Evolutionary conservation across 2,329 filamentous ascomycete genomes (phyloP), one percentile per base, ranked within the genome.

Genomic region (Mycosphaerella sp.): DNA sequence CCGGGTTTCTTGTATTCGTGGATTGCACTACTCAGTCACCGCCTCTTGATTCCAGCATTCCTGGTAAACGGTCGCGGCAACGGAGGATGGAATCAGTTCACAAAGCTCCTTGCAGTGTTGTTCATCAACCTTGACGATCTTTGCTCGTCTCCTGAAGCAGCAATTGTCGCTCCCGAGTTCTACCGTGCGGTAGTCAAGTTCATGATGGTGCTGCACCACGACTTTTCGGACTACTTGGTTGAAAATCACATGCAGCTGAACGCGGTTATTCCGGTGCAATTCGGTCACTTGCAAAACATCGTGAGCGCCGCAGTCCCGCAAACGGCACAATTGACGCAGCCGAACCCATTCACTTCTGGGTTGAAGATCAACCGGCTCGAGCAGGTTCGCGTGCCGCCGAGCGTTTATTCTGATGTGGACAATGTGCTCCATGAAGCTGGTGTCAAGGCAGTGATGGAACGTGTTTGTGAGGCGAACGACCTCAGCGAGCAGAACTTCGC

Each of bases 171-270:
- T 34, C 91, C 89, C 68, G 88, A 92, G 51, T 82, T 95, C 57
- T 96, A 95, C 70, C 85, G 89, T 57, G 89, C 86, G 7, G 82
- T 87, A 1, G 75, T 95, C 45, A 90, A 95, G 66, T 81, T 96
- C 56, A 74, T 97, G 51, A 76, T 95, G 34, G 80, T 95, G 49
- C 76, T 98, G 50, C 88, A 95, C 62, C 93, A 97, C 67, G 93
- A 98, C 70, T 97, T 89, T 71, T 87, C 92, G 0, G 90, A 96
- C 53, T 98, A 95, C 70, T 74, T 98, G 41, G 86, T 88, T 5
- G 88, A 91, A 63, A 89, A 95, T 69, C 88, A 95, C 67, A 83
- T 88, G 62, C 82, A 83, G 62, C 81, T 98, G 49, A 90, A 86
- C 73, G 85, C 87, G 63, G 83, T 82, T 65, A 86, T 97, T 54